phyloP scores from a whole-genome alignment of 192 early-diverging fungal genomes.

The Pilobolus umbonatus region DNA sequence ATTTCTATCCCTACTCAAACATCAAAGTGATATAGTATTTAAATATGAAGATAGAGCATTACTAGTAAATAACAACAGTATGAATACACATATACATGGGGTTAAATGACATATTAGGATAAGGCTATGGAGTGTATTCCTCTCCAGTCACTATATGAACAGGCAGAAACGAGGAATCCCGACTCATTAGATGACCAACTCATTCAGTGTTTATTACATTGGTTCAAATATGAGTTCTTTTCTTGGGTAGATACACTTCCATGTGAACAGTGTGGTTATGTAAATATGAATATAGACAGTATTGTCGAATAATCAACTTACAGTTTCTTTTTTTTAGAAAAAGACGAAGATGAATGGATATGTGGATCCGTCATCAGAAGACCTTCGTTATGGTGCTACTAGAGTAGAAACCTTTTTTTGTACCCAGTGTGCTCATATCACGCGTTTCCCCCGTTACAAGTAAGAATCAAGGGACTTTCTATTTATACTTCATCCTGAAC shows the following conservation, averaged over 20 bases:
- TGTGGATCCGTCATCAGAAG: constrained; percentile 31
- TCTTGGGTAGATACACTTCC: constrained; percentile 44
- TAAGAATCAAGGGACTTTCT: not conserved
- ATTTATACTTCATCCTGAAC: not conserved
- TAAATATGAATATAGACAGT: not conserved
- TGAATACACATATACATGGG: not conserved
- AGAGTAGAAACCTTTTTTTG: constrained; percentile 41
- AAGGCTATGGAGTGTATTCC: constrained; percentile 39
- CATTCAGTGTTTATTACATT: constrained; percentile 35
- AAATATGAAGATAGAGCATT: not conserved
- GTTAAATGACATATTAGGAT: constrained; percentile 24
- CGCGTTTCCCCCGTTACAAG: constrained; percentile 50
- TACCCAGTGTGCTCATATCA: constrained; percentile 26
- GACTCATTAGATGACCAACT: constrained; percentile 18
- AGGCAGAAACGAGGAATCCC: constrained; percentile 20
- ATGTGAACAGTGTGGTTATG: constrained; percentile 37
- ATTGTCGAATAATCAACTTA: not conserved
- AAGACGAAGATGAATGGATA: constrained; percentile 19
- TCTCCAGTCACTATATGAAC: constrained; percentile 35
- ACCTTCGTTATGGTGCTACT: constrained; percentile 35
- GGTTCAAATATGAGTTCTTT: constrained; percentile 55
- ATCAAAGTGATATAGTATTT: not conserved
- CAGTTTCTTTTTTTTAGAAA: not conserved
- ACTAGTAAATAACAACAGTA: not conserved
- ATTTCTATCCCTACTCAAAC: too few species aligned